Percentiles rank a stretch among this genome's conserved stretches.
Evolutionary conservation across 148 eudicot genomes (phyloP).

Genomic region (Nepenthes gracilis): DNA sequence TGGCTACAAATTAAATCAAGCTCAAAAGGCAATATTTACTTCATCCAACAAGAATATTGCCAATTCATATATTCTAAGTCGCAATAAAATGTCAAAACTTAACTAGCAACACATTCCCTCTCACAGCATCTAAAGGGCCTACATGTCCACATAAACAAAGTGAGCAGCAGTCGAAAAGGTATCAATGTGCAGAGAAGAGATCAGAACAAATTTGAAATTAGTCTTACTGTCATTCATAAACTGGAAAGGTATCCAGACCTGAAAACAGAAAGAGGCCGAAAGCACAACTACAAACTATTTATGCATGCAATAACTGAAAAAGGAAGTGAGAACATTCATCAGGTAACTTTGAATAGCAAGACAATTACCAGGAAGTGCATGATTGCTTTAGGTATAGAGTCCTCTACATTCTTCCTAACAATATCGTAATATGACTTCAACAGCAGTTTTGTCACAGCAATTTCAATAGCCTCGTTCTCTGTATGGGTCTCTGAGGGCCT

Average conservation of each 20-base stretch:
- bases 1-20: no score
- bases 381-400: conserved; percentile 50
- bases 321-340: no score
- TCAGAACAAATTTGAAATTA: no score
- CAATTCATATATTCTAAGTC: not conserved
- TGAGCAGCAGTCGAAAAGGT: not conserved
- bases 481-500: conserved; percentile 27
- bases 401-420: conserved; percentile 56
- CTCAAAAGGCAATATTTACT: no score
- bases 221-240: no score
- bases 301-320: no score
- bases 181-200: not conserved
- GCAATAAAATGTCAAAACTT: not conserved
- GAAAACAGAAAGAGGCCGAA: not conserved
- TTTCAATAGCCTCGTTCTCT: conserved; percentile 28
- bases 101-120: not conserved
- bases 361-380: conserved; percentile 58
- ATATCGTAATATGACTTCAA: conserved; percentile 54
- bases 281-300: no score
- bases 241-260: not conserved
- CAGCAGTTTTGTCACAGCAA: conserved; percentile 35
- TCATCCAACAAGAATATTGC: not conserved
- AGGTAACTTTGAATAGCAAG: no score
- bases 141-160: not conserved
- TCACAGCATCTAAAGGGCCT: not conserved